Evolutionary conservation across 2,329 filamentous ascomycete species (phyloP), one percentile per base, ranked within the genome.

Genomic region (Colletotrichum sp.): DNA sequence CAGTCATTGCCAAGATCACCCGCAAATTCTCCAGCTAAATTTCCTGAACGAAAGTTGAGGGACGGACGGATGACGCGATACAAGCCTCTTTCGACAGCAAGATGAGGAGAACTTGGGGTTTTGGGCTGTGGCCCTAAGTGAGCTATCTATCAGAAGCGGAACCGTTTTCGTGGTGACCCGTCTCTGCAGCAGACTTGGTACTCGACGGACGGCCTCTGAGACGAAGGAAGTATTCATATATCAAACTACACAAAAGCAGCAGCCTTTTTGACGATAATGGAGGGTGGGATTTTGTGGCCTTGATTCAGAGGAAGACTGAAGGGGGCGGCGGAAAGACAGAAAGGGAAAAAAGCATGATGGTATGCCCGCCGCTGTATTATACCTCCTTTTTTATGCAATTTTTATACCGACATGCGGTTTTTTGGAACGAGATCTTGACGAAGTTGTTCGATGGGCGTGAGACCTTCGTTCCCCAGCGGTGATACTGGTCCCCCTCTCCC

Each of bases 1-100:
- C 79, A 98, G 96, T 98, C 85, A 97, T 98, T 85, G 96, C 96
- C 86, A 98, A 98, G 91, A 88, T 98, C 83, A 98, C 96, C 81
- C 94, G 96, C 87, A 94, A 94, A 86, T 98, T 98, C 91, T 93
- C 91, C 72, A 91, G 89, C 88, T 92, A 91, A 85, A 83, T 43
- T 36, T 48, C 18, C 18, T 28, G 6, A 13, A 32, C 5, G 16
- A 21, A 30, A 8, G 8, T 24, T 18, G 12, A 32, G 15, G 24
- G 30, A 24, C 26, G 28, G 32, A 24, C 60, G n/a, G 26, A 15
- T 16, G n/a, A 65, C n/a, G 63, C 38, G 65, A 69, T 58, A 28
- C 26, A 61, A 36, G 28, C 58, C 38, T 71, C 5, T 36, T 21
- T 36, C 43, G 43, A 57, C 43, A 64, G 30, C n/a, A 28, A 38